Evolutionary conservation across 2,329 filamentous ascomycete genomes (phyloP), one percentile per base, ranked within the genome.

Genomic region (Penicillium olsonii): DNA sequence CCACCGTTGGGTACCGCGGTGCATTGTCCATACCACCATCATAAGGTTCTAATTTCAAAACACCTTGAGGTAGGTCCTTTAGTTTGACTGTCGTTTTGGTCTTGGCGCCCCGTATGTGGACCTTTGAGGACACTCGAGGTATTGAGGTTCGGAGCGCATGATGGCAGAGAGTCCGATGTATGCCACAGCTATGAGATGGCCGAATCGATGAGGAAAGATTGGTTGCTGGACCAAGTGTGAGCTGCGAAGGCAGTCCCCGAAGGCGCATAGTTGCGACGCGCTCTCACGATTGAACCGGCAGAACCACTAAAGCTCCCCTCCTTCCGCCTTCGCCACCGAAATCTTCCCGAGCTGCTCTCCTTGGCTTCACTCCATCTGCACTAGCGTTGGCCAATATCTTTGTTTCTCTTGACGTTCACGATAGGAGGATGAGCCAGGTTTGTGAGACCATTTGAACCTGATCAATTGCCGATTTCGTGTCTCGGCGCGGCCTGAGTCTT

Each of bases 1-100:
- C 77, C 40, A 97, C 88, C n/a, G 90, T 88, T 14, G 94, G 92
- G 69, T 96, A 96, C 51, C 77, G 76, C 17, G 80, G 79, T 26
- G 72, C 70, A 45, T 79, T 72, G 46, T 79, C 73, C 37, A 74
- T 67, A 42, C 70, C 67, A 27, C 73, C 67, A 47, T 75, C 62
- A 44, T 70, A 71, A 7, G 72, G 63, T 6, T 76, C 67, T 18
- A 73, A 56, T 37, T 76, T 70, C 34, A 86, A 66, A 4, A 71
- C 64, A 4, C 83, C 83, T 65, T 87, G 83, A 5, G 79, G 80
- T 24, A 85, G 69, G 20, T 81, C 74, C 52, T 76, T 72, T 19
- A 76, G 57, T 37, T 72, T 75, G 20, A 68, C 56, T 0, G 66
- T 69, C 3, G 69, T 59, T 45, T 67, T 64, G 1, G 65, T 71